Base-by-base conservation (phyloP, 257 asterid species). In the Ilex asprella region DNA sequence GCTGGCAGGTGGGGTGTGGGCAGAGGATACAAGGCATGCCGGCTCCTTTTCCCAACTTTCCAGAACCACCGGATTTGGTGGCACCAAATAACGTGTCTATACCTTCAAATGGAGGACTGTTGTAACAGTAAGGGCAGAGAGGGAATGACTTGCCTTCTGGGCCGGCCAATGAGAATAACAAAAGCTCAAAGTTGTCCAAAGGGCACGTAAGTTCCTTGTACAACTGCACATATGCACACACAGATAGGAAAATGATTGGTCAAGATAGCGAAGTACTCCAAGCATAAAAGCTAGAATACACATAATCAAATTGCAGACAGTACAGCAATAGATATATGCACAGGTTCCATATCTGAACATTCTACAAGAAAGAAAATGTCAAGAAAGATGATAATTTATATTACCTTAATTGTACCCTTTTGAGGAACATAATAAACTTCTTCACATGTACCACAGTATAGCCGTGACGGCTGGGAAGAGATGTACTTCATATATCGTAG, bases 1-100 rank as follows among this genome's bases (percentile, higher is more conserved):
- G 97, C 59, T 50, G 85, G 72, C 97, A 90, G 0, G 95, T 83
- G 3, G 97, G 91, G 69, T 90, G 97, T 41, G 95, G 97, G 70
- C 97, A 90, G 57, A 85, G 95, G 82, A 83, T 85, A 66, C 97
- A 90, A 16, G 97, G 94, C 97, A 90, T 90, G 55, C 97, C 97
- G 3, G 78, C 94, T 59, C 97, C 97, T 75, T 90, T 90, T 30
- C 97, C 90, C 51, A 66, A 50, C 65, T 76, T 79, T 47, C 39
- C 71, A 16, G 85, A 67, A 50, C 72, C 82, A 11, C 72, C 82
- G 4, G 75, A 67, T 74, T 81, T 89, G 60, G 85, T 44, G 65
- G 81, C 81, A 5, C 97, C 95, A 29, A 74, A 86, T 71, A 86
- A 60, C 31, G 82, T 72, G 13, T 71, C 78, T 2, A 89, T 81